Evolutionary conservation across 768 basidiomycete genomes (phyloP), one percentile per base, ranked within the genome.

Genomic region (Boletus tylopilopsis): DNA sequence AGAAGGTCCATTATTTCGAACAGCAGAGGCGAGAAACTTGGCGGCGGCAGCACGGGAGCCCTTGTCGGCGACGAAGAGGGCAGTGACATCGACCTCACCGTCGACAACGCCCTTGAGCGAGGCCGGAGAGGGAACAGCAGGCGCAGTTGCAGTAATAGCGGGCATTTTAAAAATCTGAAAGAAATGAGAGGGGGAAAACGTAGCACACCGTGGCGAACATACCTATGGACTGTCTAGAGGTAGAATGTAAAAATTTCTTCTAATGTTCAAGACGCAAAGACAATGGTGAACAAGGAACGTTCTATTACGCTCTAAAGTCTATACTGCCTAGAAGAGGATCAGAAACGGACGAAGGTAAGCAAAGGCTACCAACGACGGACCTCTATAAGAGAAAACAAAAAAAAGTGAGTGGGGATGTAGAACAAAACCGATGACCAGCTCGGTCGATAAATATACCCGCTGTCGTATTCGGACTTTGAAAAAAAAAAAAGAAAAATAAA

Each of bases 11-110:
- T 89, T 81, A 73, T 90, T 90, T 83, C 91, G 81, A 58, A 81
- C 83, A 67, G 80, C 72, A 51, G 84, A 79, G 57, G 82, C 86
- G 58, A 97, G 76, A 32, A 78, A 70, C 60, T 79, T 73, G 52
- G 82, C 85, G 32, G 91, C 83, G 49, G 84, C 72, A 39, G 82
- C 81, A 64, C 92, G 89, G 47, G 81, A 73, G 56, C 84, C 78
- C 75, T 93, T 94, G 76, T 95, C 94, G 58, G 87, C 76, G 57
- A 79, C 82, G 64, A 95, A 91, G 58, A 95, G 85, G 53, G 84
- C 68, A 47, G 87, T 68, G 54, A 87, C 68, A 70, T 94, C 86
- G 56, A 90, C 72, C 61, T 82, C 77, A 61, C 77, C 81, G 48
- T 79, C 78, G 47, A 78, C 74, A 54, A 79, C 75, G 50, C 84